Conservation (phyloP, 1,284 basidiomycete species). For the Microbotryomycetes sp. region DNA sequence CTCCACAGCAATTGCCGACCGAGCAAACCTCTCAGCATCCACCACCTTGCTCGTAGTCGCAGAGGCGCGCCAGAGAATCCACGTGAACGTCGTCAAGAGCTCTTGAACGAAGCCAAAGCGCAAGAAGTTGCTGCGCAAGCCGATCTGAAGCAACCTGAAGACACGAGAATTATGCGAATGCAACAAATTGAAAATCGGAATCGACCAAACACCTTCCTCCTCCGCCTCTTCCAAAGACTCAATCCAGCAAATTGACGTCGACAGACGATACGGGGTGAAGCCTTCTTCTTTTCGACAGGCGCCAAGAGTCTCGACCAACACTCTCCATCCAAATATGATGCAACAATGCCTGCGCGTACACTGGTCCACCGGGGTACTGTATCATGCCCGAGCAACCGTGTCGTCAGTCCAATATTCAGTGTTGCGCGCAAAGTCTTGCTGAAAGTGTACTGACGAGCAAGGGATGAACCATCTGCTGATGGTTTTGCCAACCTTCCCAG, state of each 20-base stretch:
- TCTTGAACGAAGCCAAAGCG: too few species aligned
- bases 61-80: too few species aligned
- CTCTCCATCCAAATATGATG: slow-evolving; percentile 36
- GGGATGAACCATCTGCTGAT: slow-evolving; percentile 34
- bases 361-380: slow-evolving; percentile 32
- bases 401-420: background rate
- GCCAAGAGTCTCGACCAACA: slow-evolving; percentile 28
- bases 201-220: too few species aligned
- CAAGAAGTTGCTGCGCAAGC: too few species aligned
- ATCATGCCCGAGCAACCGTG: background rate
- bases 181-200: too few species aligned
- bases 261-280: background rate
- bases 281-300: slow-evolving; percentile 2
- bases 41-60: too few species aligned
- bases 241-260: background rate
- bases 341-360: slow-evolving; percentile 30
- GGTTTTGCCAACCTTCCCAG: slow-evolving; percentile 36
- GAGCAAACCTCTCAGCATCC: too few species aligned
- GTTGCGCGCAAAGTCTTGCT: background rate
- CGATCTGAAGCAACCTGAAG: too few species aligned
- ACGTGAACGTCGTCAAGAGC: too few species aligned
- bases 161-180: too few species aligned
- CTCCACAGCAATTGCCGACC: too few species aligned
- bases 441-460: slow-evolving; percentile 16
- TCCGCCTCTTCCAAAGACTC: too few species aligned